phyloP scores from a whole-genome alignment of 176 grass and related monocot genomes.

The Oryza brachyantha region DNA sequence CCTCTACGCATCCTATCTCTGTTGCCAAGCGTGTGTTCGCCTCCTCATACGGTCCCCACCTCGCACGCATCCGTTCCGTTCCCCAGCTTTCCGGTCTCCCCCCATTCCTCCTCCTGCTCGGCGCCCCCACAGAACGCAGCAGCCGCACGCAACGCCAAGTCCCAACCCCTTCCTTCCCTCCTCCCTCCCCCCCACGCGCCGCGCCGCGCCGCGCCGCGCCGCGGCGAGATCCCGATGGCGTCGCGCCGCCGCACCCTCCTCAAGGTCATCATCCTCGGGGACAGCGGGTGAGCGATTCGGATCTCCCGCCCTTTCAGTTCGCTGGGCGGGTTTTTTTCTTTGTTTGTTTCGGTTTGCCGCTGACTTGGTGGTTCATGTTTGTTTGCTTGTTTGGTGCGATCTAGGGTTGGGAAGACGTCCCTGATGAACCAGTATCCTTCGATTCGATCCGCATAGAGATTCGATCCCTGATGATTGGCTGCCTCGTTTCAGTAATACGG shows the following conservation, averaged over 20 bases:
- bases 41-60: background rate
- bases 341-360: background rate
- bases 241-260: conserved; percentile 80
- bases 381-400: conserved; percentile 22
- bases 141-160: background rate
- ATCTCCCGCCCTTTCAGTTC: conserved; percentile 39
- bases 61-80: background rate
- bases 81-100: background rate
- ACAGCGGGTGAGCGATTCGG: conserved; percentile 85
- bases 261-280: conserved; percentile 99
- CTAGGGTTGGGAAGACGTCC: conserved; percentile 95
- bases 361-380: background rate
- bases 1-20: background rate
- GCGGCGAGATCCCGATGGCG: conserved; percentile 61
- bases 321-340: background rate
- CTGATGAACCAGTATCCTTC: conserved; percentile 98
- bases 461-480: background rate
- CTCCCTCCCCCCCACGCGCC: too few species aligned
- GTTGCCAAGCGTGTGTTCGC: conserved; percentile 9
- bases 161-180: background rate
- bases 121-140: background rate
- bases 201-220: too few species aligned
- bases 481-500: background rate
- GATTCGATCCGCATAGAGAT: conserved; percentile 30
- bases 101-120: background rate